Evolutionary conservation across 192 early-diverging fungal species (phyloP).

Genomic region (Fimicolochytrium jonesii): DNA sequence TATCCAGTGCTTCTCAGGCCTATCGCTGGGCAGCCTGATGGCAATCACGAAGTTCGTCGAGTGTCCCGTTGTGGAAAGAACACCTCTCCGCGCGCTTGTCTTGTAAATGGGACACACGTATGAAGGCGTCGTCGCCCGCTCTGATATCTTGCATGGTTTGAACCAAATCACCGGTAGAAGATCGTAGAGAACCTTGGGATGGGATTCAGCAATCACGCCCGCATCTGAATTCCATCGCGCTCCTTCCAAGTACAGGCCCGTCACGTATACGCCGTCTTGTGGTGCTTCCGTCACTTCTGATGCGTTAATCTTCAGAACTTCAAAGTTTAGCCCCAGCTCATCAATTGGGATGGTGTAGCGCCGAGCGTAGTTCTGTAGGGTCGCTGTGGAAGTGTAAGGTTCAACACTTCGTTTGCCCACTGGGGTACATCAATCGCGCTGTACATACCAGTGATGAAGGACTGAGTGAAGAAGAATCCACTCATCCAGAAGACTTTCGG

Average conservation of each 20-base stretch:
- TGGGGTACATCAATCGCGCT: too few species aligned
- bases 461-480: slow-evolving; percentile 67
- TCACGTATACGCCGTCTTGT: slow-evolving; percentile 51
- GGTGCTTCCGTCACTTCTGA: slow-evolving; percentile 24
- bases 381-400: slow-evolving; percentile 27
- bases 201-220: slow-evolving; percentile 47
- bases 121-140: slow-evolving; percentile 18
- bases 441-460: slow-evolving; percentile 66
- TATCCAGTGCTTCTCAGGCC: slow-evolving; percentile 56
- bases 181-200: slow-evolving; percentile 57
- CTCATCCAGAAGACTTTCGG: slow-evolving; percentile 61
- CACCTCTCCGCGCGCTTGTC: slow-evolving; percentile 56
- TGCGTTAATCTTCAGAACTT: slow-evolving; percentile 33
- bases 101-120: slow-evolving; percentile 64
- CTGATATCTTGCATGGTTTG: slow-evolving; percentile 44
- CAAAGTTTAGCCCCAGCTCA: slow-evolving; percentile 52
- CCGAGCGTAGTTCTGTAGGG: slow-evolving; percentile 60
- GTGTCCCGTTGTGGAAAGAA: slow-evolving; percentile 60
- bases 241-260: slow-evolving; percentile 54
- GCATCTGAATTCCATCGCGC: slow-evolving; percentile 49
- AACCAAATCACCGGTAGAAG: slow-evolving; percentile 61
- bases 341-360: slow-evolving; percentile 60
- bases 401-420: too few species aligned
- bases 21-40: slow-evolving; percentile 49
- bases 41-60: slow-evolving; percentile 63